Conservation (phyloP, 768 basidiomycete genomes). For the Chalciporus chontae region DNA sequence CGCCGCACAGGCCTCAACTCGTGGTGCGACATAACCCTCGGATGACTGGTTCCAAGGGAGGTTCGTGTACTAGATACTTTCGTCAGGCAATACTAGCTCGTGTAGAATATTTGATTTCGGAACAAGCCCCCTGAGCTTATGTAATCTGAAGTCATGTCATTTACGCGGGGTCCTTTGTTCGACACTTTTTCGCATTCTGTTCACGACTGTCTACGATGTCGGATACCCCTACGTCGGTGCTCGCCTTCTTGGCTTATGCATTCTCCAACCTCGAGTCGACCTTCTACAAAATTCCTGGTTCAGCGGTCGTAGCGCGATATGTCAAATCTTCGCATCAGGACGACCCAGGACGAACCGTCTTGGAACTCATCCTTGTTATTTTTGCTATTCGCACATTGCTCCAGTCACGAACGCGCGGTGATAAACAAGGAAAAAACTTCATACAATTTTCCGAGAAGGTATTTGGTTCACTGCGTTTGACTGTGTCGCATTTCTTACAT, state of each 20-base stretch:
- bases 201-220: constrained; percentile 31
- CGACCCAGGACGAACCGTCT: constrained; percentile 87
- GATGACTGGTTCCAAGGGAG: no score
- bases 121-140: no score
- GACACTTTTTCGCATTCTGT: background rate
- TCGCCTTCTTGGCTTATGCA: constrained; percentile 62
- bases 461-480: constrained; percentile 10
- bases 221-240: constrained; percentile 38
- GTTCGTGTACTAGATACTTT: no score
- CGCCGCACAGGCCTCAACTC: no score
- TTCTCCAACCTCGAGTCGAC: constrained; percentile 56
- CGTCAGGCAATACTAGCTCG: no score
- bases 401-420: constrained; percentile 84
- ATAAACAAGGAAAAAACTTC: constrained; percentile 81
- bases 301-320: constrained; percentile 82
- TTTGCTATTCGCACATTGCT: constrained; percentile 90
- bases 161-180: background rate
- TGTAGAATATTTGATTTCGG: no score
- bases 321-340: constrained; percentile 94
- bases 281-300: constrained; percentile 78
- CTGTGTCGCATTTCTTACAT: background rate
- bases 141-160: background rate
- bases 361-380: constrained; percentile 83
- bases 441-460: constrained; percentile 92
- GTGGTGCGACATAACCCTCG: no score